phyloP scores from a whole-genome alignment of 768 basidiomycete species.

The Hypholoma fasciculare region DNA sequence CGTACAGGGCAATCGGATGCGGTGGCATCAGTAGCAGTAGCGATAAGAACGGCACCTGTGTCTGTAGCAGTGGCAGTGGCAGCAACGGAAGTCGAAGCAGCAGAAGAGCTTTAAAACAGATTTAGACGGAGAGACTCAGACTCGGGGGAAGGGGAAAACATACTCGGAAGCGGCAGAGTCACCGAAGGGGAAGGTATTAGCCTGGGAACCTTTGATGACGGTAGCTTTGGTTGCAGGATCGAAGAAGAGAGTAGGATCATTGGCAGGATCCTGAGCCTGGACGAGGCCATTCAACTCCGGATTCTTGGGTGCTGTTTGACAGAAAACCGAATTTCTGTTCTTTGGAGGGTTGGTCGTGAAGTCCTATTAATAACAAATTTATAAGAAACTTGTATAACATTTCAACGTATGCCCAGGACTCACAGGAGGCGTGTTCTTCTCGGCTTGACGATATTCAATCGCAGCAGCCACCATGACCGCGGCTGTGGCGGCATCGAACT shows the following conservation, averaged over 20 bases:
- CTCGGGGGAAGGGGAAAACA: not conserved
- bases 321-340: slow-evolving; percentile 56
- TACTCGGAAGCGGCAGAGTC: slow-evolving; percentile 16
- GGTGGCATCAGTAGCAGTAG: slow-evolving; percentile 2
- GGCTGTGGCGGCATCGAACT: slow-evolving; percentile 51
- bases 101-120: not conserved
- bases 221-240: slow-evolving; percentile 40
- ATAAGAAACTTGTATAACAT: not conserved
- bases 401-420: slow-evolving; percentile 9
- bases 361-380: slow-evolving; percentile 33
- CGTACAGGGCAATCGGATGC: slow-evolving; percentile 22
- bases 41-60: slow-evolving; percentile 7
- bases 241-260: slow-evolving; percentile 53
- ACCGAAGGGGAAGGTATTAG: slow-evolving; percentile 49
- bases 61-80: not conserved
- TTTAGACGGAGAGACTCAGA: not conserved
- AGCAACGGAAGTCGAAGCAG: not conserved
- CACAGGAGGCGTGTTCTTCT: slow-evolving; percentile 63
- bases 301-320: slow-evolving; percentile 53
- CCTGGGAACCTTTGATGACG: slow-evolving; percentile 46
- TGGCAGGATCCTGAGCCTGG: slow-evolving; percentile 53
- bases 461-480: slow-evolving; percentile 54
- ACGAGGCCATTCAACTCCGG: slow-evolving; percentile 47
- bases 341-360: slow-evolving; percentile 52
- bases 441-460: slow-evolving; percentile 50